Evolutionary conservation across 2,329 filamentous ascomycete genomes (phyloP).

Genomic region (Ophiognomonia clavigignenti-juglandacearum): DNA sequence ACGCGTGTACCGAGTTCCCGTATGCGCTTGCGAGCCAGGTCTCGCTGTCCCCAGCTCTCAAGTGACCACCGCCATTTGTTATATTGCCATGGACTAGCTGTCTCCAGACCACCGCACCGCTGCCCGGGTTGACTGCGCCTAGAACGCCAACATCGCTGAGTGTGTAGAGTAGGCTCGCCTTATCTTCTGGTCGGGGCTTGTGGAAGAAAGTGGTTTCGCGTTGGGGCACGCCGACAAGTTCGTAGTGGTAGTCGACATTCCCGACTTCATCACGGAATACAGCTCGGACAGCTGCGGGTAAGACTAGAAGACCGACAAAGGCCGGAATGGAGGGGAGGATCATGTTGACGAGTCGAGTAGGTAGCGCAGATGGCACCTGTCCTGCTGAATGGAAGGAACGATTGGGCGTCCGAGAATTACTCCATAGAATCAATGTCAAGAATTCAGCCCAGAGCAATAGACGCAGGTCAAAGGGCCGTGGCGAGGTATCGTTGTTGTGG

Average conservation of each 20-base stretch:
- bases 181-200: constrained; percentile 73
- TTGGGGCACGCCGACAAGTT: constrained; percentile 78
- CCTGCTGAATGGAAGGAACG: background rate
- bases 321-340: constrained; percentile 16
- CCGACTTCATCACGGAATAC: constrained; percentile 89
- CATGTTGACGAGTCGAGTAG: constrained; percentile 11
- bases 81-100: constrained; percentile 60
- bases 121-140: constrained; percentile 84
- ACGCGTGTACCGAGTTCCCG: constrained; percentile 67
- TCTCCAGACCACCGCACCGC: constrained; percentile 80
- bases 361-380: constrained; percentile 7
- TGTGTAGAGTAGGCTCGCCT: constrained; percentile 86
- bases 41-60: constrained; percentile 75
- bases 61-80: constrained; percentile 42
- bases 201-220: constrained; percentile 91
- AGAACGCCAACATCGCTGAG: constrained; percentile 79
- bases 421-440: constrained; percentile 3
- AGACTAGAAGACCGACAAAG: constrained; percentile 28
- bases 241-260: constrained; percentile 88
- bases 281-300: constrained; percentile 53
- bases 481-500: too few relatives aligned
- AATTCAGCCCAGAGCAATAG: background rate
- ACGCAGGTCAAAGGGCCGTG: background rate
- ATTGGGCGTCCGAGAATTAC: constrained; percentile 1
- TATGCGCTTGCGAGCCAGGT: constrained; percentile 71